Conservation (phyloP, 2,329 filamentous ascomycete species). For the Botrytis fabae region DNA sequence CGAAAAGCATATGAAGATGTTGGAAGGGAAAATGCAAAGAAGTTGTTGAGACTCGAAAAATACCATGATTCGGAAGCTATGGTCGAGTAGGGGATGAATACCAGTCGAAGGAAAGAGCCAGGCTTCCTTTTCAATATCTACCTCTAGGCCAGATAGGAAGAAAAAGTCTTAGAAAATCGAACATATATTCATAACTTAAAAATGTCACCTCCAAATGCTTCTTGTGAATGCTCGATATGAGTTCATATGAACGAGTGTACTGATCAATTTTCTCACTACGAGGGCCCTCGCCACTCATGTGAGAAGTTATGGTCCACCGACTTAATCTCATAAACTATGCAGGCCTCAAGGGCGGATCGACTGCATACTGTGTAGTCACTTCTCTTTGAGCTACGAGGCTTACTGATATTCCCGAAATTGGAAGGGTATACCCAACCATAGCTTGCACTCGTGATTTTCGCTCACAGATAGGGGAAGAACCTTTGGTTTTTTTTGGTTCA, state of each 20-base stretch:
- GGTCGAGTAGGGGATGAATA: not conserved
- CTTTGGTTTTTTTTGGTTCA: no score
- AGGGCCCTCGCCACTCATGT: not conserved
- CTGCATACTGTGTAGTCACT: not conserved
- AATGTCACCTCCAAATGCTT: not conserved
- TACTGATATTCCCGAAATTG: not conserved
- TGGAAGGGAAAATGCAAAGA: not conserved
- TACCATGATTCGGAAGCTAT: not conserved
- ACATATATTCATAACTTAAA: not conserved
- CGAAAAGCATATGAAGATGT: not conserved
- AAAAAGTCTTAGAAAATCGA: not conserved
- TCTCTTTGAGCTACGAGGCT: not conserved
- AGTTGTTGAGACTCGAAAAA: not conserved
- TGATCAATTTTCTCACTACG: not conserved
- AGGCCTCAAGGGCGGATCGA: not conserved
- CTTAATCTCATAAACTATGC: not conserved
- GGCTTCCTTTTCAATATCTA: no score
- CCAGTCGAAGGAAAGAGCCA: not conserved
- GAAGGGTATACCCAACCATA: not conserved
- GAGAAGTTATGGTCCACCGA: not conserved
- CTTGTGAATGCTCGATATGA: not conserved
- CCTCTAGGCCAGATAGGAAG: not conserved
- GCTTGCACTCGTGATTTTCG: not conserved
- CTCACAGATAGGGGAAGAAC: not conserved
- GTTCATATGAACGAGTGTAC: not conserved